phyloP scores from a whole-genome alignment of 2,329 filamentous ascomycete genomes.

The Phialophora verrucosa region DNA sequence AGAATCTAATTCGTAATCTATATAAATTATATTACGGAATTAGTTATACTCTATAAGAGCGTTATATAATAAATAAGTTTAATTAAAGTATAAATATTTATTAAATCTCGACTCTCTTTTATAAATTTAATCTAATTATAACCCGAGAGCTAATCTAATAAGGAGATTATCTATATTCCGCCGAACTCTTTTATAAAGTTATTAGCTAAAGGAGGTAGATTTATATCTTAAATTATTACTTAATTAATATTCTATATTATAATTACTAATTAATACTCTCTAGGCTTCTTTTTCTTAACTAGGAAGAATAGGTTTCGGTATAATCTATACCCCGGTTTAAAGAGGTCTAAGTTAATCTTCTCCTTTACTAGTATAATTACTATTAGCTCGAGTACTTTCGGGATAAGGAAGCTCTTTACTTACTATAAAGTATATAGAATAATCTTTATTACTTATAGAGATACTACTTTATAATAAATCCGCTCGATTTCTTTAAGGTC shows the following conservation, averaged over 20 bases:
- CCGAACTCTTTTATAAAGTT: too few species aligned
- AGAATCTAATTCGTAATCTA: too few species aligned
- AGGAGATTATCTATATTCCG: too few species aligned
- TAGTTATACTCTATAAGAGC: too few species aligned
- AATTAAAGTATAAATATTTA: too few species aligned
- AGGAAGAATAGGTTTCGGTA: constrained; percentile 2
- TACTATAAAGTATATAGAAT: neutral
- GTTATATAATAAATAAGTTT: too few species aligned
- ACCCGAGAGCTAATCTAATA: too few species aligned
- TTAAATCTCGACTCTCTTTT: too few species aligned
- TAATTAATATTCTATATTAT: neutral
- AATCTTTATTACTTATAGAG: constrained; percentile 1
- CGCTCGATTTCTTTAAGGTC: neutral
- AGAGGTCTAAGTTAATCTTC: neutral
- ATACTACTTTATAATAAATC: constrained; percentile 3
- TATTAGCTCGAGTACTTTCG: neutral
- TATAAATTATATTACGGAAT: too few species aligned
- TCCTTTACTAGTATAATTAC: constrained; percentile 6
- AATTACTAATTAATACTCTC: constrained; percentile 4
- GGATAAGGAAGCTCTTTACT: constrained; percentile 2
- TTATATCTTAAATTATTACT: too few species aligned
- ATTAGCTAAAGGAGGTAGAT: too few species aligned
- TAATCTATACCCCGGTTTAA: neutral
- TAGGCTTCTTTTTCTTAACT: constrained; percentile 11
- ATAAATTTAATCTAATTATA: too few species aligned